Evolutionary conservation across 169 alveolate genomes (phyloP), one percentile per base, ranked within the genome.

Genomic region (Plasmodium chabaudi): DNA sequence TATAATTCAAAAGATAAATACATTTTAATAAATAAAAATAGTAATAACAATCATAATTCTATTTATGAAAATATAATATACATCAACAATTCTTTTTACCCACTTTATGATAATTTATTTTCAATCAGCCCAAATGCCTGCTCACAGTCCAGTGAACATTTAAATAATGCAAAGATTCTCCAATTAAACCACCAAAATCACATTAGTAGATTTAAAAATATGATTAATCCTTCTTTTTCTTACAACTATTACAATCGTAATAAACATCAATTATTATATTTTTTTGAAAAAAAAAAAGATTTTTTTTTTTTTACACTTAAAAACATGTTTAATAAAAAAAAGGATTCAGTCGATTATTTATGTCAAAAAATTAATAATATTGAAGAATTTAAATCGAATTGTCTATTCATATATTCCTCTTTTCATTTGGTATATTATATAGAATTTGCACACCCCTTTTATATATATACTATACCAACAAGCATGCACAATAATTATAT

Each of bases 371-470:
- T 25, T 51, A 12, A 7, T 9, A 0, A 15, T 3, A 0, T 1
- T 17, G 13, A 47, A 27, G 7, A 39, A 10, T 19, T 19, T 10
- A 55, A 21, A 7, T 4, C 91, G 10, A n/a, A 67, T 42, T 39
- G 75, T 0, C 53, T 86, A 7, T 49, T 86, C 42, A 3, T 42
- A 15, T 27, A 53, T 67, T 82, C 90, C 19, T 60, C 67, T 46
- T 67, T 68, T 27, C 15, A 56, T 7, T 82, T 53, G 55, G 56
- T 60, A 19, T 42, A 47, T 25, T 68, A 27, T 27, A 47, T 42
- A 12, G 91, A 86, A 34, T 86, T 86, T 70, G 91, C 91, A 10
- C 74, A 68, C 60, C 42, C 21, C 15, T 86, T 69, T 63, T 65
- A 70, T 21, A 57, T 86, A 27, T 47, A 27, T 10, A 59, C 47